Base-by-base conservation (phyloP, 768 basidiomycete species). In the Gymnopilus dilepis region DNA sequence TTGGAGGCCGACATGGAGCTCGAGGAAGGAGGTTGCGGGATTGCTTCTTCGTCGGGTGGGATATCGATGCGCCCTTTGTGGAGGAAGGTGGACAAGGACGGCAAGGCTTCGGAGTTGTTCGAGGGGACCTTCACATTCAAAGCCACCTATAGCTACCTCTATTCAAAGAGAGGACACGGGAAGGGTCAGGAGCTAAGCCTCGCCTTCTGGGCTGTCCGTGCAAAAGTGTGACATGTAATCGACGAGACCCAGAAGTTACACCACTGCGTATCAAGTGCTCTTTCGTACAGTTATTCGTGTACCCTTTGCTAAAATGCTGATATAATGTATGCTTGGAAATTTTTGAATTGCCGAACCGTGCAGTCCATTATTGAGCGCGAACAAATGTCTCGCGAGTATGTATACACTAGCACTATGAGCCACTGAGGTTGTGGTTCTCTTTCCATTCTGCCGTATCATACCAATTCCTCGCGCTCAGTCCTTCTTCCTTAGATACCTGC, bases 51-150 rank as follows among this genome's bases (percentile, higher is more conserved):
- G 2, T 70, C 48, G 3, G 78, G 79, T 0, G 66, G 67, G 6
- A 72, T 79, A 64, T 77, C 74, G 26, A 70, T 80, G 58, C 72
- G 70, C 48, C 73, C 73, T 7, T 65, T 72, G 28, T 79, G 78
- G 75, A 67, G 59, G 61, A 68, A 62, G 40, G 51, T 24, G 8
- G 43, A 42, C 4, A 30, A 41, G 4, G 41, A 60, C 24, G 70
- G 62, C 4, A 41, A 61, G n/a, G 37, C 60, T 4, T 59, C 64
- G 26, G 78, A 80, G 31, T 68, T 80, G 15, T 80, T 77, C n/a
- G 78, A 77, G 61, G 79, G 78, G 1, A 76, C 65, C 54, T 69
- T 80, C 58, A 71, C 75, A 34, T 78, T 80, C 51, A 64, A 71
- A 13, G 69, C 79, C 19, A 65, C 56, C 37, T 77, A 75, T 48